Conservation (phyloP, 1,284 basidiomycete genomes). For the Moesziomyces globuligerus region DNA sequence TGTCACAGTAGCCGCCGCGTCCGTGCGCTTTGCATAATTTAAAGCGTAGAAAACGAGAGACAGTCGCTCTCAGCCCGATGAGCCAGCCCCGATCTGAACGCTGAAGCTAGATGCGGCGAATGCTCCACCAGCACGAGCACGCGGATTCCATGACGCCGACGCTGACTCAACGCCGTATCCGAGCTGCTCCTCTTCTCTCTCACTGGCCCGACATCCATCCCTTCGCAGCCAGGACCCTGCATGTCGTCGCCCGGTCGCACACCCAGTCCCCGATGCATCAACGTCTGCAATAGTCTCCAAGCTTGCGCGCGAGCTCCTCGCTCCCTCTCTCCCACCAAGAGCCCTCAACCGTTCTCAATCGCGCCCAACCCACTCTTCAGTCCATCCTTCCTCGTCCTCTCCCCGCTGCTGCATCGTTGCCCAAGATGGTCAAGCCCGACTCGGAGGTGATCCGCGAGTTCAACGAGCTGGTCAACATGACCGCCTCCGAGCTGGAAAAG, state of each 20-base stretch:
- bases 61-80: not conserved
- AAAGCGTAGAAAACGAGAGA: not conserved
- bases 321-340: too few relatives aligned
- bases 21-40: not conserved
- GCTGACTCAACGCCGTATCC: constrained; percentile 21
- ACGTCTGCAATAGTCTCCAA: too few relatives aligned
- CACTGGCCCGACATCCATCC: not conserved
- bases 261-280: too few relatives aligned
- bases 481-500: constrained; percentile 55
- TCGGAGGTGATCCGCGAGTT: constrained; percentile 58
- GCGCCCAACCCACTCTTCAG: not conserved
- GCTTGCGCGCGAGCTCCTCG: too few relatives aligned
- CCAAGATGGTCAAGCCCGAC: constrained; percentile 54
- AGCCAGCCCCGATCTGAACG: not conserved
- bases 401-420: constrained; percentile 1
- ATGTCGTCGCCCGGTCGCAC: too few relatives aligned
- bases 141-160: constrained; percentile 12
- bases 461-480: constrained; percentile 66
- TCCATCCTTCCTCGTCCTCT: too few relatives aligned
- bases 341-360: not conserved
- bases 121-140: too few relatives aligned
- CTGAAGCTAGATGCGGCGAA: not conserved
- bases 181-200: too few relatives aligned
- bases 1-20: not conserved
- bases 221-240: not conserved